Percentiles rank a stretch among this genome's conserved stretches.
Evolutionary conservation across 148 eudicot species (phyloP).

Genomic region (Chenopodium suecicum): DNA sequence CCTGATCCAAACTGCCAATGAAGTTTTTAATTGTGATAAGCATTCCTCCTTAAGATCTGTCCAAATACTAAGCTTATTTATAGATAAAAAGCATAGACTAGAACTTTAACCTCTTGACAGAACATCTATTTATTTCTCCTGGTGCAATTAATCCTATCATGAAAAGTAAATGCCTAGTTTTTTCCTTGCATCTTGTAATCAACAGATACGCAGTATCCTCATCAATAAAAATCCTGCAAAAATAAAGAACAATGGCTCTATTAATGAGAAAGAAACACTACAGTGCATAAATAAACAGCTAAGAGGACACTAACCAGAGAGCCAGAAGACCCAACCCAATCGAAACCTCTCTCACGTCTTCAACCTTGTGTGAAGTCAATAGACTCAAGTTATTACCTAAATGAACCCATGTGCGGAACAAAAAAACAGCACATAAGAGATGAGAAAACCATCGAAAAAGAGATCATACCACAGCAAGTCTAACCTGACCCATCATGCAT

Average conservation of each 20-base stretch:
- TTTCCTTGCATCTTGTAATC: constrained; percentile 44
- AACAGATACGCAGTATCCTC: constrained; percentile 38
- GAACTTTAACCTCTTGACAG: constrained; percentile 43
- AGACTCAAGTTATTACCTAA: constrained; percentile 36
- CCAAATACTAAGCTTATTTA: background rate
- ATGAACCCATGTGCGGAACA: constrained; percentile 21
- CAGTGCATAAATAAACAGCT: background rate
- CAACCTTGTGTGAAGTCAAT: constrained; percentile 49
- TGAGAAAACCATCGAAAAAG: constrained; percentile 31
- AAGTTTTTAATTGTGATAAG: constrained; percentile 29
- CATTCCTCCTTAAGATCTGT: background rate
- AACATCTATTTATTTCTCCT: constrained; percentile 22
- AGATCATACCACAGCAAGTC: constrained; percentile 63
- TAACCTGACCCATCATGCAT: constrained; percentile 69
- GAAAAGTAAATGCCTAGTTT: constrained; percentile 48
- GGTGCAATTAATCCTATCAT: constrained; percentile 40
- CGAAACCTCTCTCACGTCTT: constrained; percentile 51
- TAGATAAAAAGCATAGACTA: background rate
- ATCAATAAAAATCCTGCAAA: constrained; percentile 42
- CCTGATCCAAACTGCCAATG: constrained; percentile 67
- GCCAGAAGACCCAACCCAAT: constrained; percentile 68
- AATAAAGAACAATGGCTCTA: background rate
- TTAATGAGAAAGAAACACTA: background rate
- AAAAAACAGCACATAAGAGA: constrained; percentile 10
- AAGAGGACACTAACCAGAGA: constrained; percentile 46